Percentiles rank a stretch among this genome's conserved stretches.
Evolutionary conservation across 2,329 filamentous ascomycete species (phyloP).

Genomic region (Xylaria sp.): DNA sequence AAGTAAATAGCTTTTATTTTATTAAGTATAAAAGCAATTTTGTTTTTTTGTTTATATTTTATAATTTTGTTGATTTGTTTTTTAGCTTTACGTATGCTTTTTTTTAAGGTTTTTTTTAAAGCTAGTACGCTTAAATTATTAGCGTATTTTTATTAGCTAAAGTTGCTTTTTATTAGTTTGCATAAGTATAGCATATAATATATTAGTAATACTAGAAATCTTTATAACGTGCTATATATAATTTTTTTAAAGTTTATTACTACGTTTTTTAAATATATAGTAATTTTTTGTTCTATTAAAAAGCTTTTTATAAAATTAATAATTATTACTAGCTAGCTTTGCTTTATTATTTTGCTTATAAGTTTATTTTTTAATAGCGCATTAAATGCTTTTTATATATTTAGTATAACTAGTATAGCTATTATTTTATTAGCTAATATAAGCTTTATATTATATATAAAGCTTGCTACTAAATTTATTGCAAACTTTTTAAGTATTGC

Average conservation of each 20-base stretch:
- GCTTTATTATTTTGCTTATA: slow-evolving; percentile 17
- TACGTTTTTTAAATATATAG: slow-evolving; percentile 21
- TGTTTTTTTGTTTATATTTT: slow-evolving; percentile 15
- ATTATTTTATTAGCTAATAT: slow-evolving; percentile 11
- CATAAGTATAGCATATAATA: slow-evolving; percentile 29
- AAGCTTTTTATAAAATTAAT: slow-evolving; percentile 24
- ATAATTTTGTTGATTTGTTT: slow-evolving; percentile 13
- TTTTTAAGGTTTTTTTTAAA: slow-evolving; percentile 22
- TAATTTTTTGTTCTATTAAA: slow-evolving; percentile 19
- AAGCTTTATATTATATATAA: slow-evolving; percentile 27
- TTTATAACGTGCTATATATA: slow-evolving; percentile 19
- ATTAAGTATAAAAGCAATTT: slow-evolving; percentile 6
- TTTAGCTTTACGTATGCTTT: slow-evolving; percentile 9
- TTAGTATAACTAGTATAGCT: slow-evolving; percentile 17
- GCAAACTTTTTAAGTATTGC: slow-evolving; percentile 6
- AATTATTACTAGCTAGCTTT: slow-evolving; percentile 1
- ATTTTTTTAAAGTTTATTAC: slow-evolving; percentile 7
- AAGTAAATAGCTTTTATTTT: slow-evolving; percentile 27
- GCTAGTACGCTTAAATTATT: slow-evolving; percentile 12
- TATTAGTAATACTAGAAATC: slow-evolving; percentile 16
- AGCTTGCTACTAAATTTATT: slow-evolving; percentile 17
- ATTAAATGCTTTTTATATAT: slow-evolving; percentile 23
- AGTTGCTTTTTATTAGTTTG: slow-evolving; percentile 11
- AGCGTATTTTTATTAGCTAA: slow-evolving; percentile 5
- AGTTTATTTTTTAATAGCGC: slow-evolving; percentile 16